Evolutionary conservation across 495 filamentous ascomycete genomes (phyloP), one percentile per base, ranked within the genome.

Genomic region (Penicillium lagena): DNA sequence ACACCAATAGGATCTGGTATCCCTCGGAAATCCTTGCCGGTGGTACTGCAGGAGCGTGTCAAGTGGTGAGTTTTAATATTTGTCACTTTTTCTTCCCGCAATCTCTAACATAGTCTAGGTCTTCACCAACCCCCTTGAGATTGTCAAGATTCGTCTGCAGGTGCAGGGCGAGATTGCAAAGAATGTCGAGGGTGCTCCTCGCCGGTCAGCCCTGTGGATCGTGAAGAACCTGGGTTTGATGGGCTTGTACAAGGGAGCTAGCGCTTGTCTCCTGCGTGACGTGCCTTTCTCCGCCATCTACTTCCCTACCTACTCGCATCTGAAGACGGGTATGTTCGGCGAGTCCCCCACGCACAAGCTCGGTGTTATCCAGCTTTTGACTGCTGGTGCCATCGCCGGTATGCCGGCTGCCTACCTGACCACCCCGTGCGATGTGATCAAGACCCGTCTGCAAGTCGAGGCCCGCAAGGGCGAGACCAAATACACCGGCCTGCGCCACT

Each of bases 391-490:
- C 40, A 95, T 97, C 37, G 93, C 93, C 39, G 93, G 93, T 71
- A 98, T 98, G 94, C 93, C 93, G 11, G 90, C 93, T 2, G 93
- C 93, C 7, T 98, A 98, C 68, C 75, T 98, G 45, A 98, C 93
- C 15, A 98, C 93, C 4, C 93, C 93, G 4, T 96, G 86, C 70
- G 93, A 98, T 60, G 93, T 98, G 48, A 96, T 98, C 81, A 98
- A 98, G 74, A 98, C 93, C 7, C 86, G 93, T 60, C 73, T 98
- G 45, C 93, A 98, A 59, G 93, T 98, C 45, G 93, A 98, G 63
- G 90, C 93, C 8, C 82, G 93, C 43, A 96, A 96, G 70, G 93
- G 93, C 40, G 94, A 98, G 48, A 82, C 83, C 9, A 70, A 71
- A 31, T 98, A 98, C 73, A 88, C 79, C 13, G 82, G 83, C 27